Evolutionary conservation across 352 stramenopile species (phyloP).

Genomic region (Pythium phragmitis): DNA sequence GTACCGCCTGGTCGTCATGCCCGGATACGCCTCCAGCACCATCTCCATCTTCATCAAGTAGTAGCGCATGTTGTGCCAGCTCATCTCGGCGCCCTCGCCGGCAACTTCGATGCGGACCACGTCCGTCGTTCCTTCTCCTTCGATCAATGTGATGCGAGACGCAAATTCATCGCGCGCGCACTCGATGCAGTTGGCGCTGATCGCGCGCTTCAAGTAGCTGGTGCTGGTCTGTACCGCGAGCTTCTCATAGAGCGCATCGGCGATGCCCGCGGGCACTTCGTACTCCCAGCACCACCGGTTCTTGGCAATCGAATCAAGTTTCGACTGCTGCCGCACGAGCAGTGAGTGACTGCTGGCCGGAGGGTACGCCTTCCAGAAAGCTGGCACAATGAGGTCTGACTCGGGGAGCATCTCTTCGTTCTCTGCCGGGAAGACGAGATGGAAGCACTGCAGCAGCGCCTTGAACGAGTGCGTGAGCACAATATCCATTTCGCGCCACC

Average conservation of each 20-base stretch:
- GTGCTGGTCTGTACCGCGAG: slow-evolving; percentile 27
- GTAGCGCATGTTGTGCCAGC: slow-evolving; percentile 18
- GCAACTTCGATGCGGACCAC: slow-evolving; percentile 21
- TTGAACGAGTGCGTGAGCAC: slow-evolving; percentile 28
- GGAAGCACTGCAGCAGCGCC: slow-evolving; percentile 27
- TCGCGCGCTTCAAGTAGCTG: slow-evolving; percentile 4
- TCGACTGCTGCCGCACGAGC: background rate
- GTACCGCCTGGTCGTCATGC: background rate
- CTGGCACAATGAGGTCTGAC: slow-evolving; percentile 14
- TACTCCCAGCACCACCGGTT: slow-evolving; percentile 31
- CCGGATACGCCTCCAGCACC: slow-evolving; percentile 22
- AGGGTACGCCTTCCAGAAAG: slow-evolving; percentile 12
- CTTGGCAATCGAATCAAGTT: background rate
- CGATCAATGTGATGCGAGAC: slow-evolving; percentile 4
- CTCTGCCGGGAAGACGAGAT: slow-evolving; percentile 22
- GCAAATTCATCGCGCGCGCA: slow-evolving; percentile 13
- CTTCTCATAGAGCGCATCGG: slow-evolving; percentile 31
- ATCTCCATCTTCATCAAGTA: slow-evolving; percentile 27
- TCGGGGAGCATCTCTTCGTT: slow-evolving; percentile 18
- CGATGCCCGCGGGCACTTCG: slow-evolving; percentile 16
- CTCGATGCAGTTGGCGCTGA: slow-evolving; percentile 18
- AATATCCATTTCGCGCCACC: slow-evolving; percentile 24
- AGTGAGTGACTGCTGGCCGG: background rate
- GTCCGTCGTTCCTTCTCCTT: slow-evolving; percentile 1
- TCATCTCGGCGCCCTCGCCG: background rate